Percentiles rank a stretch among this genome's conserved stretches.
phyloP scores from a whole-genome alignment of 805 yeast species.

The Barnettozyma californica region DNA sequence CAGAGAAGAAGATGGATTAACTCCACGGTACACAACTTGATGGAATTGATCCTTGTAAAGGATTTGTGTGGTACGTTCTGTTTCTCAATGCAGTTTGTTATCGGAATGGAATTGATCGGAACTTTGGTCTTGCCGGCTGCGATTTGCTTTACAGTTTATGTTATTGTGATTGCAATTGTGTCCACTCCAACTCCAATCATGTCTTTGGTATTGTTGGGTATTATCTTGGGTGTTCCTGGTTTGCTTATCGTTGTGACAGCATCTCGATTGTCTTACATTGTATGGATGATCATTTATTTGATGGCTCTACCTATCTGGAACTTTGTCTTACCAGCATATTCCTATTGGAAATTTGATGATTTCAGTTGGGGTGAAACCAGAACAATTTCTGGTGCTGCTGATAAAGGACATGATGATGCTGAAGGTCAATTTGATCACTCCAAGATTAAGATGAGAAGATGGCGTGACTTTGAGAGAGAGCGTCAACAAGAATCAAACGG shows the following conservation, averaged over 20 bases:
- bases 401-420: constrained; percentile 58
- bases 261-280: constrained; percentile 60
- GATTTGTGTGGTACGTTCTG: constrained; percentile 94
- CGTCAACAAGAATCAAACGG: constrained; percentile 17
- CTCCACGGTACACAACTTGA: constrained; percentile 86
- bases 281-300: constrained; percentile 77
- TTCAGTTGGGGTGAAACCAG: constrained; percentile 96
- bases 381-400: constrained; percentile 59
- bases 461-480: constrained; percentile 90
- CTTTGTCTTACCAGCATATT: constrained; percentile 77
- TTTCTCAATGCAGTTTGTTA: constrained; percentile 91
- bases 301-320: constrained; percentile 92
- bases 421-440: constrained; percentile 92
- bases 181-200: constrained; percentile 71
- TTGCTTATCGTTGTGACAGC: constrained; percentile 75
- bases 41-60: constrained; percentile 78
- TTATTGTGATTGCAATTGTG: constrained; percentile 63
- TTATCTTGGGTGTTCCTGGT: constrained; percentile 85
- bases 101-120: constrained; percentile 78
- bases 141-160: constrained; percentile 74
- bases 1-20: constrained; percentile 97
- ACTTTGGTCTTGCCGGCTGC: constrained; percentile 89
- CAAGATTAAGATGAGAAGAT: constrained; percentile 81
- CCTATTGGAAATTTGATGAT: constrained; percentile 94
- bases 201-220: constrained; percentile 68